Evolutionary conservation across 129 eudicot genomes (phyloP), one percentile per base, ranked within the genome.

Genomic region (Glebionis coronaria): DNA sequence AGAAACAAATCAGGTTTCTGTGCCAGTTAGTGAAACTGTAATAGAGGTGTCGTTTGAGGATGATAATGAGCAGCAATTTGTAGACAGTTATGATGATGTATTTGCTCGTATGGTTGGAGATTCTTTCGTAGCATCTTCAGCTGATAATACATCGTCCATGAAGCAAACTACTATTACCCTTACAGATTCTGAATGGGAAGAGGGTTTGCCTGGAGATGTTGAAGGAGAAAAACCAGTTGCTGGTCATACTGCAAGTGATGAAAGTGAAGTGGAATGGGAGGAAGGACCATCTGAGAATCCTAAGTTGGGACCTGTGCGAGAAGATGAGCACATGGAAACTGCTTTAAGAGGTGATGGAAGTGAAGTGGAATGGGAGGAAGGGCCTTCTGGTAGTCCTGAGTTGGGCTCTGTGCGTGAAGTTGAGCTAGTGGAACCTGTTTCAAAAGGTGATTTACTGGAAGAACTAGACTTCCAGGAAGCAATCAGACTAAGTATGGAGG

Each of bases 121-220:
- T 42, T 75, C n/a, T n/a, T n/a, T n/a, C n/a, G n/a, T n/a, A n/a
- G 55, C 56, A 54, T 64, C 79, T 66, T 70, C 76, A 27, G 61
- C 70, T 66, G 75, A 77, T 63, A 57, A 68, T 71, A 63, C 75
- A 49, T 72, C 58, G 44, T 58, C 77, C 12, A 56, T 21, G 65
- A 71, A 72, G 61, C 79, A 75, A 58, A 28, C 79, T 62, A 51
- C 50, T 63, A 63, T 62, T 61, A 76, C 82, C 23, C 68, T 63
- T 69, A 85, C 95, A 53, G 96, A 88, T 63, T 52, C 68, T 71
- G 96, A 87, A 61, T 83, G 94, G 94, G 96, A 91, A 73, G 97
- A 88, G 61, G 96, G 94, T 23, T 76, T 44, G 20, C 29, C 54
- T 57, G 81, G 57, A 72, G 78, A 79, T 23, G 11, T 31, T 10